Conservation (phyloP, 2,329 filamentous ascomycete species). For the Botryotinia convoluta region DNA sequence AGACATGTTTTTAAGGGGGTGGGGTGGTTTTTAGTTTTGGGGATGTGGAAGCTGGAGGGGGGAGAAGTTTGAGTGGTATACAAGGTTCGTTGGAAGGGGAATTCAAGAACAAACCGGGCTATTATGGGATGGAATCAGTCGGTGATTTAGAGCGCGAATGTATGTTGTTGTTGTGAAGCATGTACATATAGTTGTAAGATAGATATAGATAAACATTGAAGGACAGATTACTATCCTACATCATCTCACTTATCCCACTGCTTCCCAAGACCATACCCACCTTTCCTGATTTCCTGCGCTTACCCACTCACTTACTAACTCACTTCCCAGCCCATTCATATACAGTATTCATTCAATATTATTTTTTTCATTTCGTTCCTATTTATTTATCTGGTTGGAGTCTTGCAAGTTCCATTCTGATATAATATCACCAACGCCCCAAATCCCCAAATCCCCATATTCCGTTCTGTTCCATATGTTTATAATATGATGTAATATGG, state of each 20-base stretch:
- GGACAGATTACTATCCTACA: not conserved
- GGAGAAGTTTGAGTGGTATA: not conserved
- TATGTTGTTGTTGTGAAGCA: not conserved
- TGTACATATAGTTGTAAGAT: not conserved
- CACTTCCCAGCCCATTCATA: not conserved
- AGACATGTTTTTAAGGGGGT: conserved; percentile 21
- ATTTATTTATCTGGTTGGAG: not conserved
- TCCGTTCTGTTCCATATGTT: not conserved
- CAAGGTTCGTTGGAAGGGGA: not conserved
- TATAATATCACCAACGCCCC: not conserved
- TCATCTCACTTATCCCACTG: not conserved
- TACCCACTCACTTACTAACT: not conserved
- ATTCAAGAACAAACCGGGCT: not conserved
- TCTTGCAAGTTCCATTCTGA: not conserved
- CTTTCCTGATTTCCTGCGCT: not conserved
- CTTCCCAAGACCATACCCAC: not conserved
- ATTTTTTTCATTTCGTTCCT: not conserved
- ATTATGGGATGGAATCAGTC: not conserved
- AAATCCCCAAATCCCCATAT: not conserved
- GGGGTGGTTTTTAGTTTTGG: not conserved
- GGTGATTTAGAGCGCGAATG: not conserved
- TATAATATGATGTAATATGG: not conserved
- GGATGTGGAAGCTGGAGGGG: not conserved
- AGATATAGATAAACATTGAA: not conserved
- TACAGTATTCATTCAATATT: not conserved